phyloP scores from a whole-genome alignment of 2,329 filamentous ascomycete species.

The Xylariales sp. region DNA sequence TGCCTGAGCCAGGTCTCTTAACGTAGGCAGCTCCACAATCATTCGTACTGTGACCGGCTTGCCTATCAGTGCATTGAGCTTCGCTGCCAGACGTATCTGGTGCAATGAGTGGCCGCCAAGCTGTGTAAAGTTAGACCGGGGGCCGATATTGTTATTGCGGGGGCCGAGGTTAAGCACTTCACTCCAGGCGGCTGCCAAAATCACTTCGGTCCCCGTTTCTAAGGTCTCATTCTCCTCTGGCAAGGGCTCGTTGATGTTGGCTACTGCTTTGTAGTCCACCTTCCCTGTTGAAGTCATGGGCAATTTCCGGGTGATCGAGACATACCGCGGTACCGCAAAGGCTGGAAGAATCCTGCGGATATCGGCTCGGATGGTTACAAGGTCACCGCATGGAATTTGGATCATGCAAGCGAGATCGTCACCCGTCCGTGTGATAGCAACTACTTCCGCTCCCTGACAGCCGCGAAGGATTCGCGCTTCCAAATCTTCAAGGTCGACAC shows the following conservation, averaged over 20 bases:
- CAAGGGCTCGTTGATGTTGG: conserved; percentile 16
- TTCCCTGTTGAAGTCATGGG: conserved; percentile 28
- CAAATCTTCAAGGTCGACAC: conserved; percentile 34
- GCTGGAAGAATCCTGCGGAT: conserved; percentile 15
- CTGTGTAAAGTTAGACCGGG: too few species aligned
- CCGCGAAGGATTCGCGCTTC: conserved; percentile 22
- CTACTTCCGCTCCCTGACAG: conserved; percentile 11
- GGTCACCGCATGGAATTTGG: conserved; percentile 16
- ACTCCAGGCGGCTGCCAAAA: too few species aligned
- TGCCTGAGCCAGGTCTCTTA: too few species aligned
- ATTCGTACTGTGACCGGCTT: too few species aligned
- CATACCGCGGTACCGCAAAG: conserved; percentile 22
- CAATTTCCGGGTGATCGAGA: conserved; percentile 20
- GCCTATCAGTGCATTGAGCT: too few species aligned
- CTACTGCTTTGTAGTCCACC: conserved; percentile 27
- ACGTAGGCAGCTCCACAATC: too few species aligned
- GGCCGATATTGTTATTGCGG: too few species aligned
- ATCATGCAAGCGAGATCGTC: conserved; percentile 25
- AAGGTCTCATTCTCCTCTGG: background rate
- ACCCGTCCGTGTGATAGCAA: conserved; percentile 20
- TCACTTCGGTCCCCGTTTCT: too few species aligned
- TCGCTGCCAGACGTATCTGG: too few species aligned
- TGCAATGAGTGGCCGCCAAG: too few species aligned
- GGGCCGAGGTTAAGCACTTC: too few species aligned
- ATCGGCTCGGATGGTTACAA: conserved; percentile 4